Evolutionary conservation across 805 yeast genomes (phyloP).

Genomic region (Wickerhamiella kurtzmanii): DNA sequence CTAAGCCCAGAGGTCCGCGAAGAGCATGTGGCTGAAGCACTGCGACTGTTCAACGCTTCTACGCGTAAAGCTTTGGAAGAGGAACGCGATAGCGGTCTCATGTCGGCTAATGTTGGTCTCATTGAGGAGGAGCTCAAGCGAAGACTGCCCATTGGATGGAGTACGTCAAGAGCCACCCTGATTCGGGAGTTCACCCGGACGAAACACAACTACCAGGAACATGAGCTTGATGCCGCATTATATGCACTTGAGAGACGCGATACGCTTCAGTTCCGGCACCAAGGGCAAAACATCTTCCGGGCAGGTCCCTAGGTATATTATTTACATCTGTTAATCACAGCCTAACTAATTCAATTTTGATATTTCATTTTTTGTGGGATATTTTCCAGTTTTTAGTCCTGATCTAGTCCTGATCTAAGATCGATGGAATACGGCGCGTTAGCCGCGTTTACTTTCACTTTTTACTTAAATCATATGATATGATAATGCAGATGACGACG

Average conservation of each 20-base stretch:
- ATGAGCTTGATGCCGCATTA: conserved; percentile 54
- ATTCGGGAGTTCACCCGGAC: conserved; percentile 52
- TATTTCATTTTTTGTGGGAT: neutral
- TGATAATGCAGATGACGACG: too few relatives aligned
- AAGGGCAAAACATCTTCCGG: conserved; percentile 68
- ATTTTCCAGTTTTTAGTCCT: neutral
- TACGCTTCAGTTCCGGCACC: conserved; percentile 76
- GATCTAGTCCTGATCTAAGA: too few relatives aligned
- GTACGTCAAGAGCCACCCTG: conserved; percentile 74
- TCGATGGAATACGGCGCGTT: too few relatives aligned
- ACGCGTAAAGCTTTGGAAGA: conserved; percentile 90
- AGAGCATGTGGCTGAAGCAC: conserved; percentile 90
- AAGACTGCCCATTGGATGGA: conserved; percentile 92
- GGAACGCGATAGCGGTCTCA: conserved; percentile 30
- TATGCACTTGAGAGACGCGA: conserved; percentile 74
- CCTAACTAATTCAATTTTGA: neutral
- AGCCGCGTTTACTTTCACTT: too few relatives aligned
- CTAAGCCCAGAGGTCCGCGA: conserved; percentile 73
- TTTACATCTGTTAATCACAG: neutral
- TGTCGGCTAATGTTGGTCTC: conserved; percentile 52
- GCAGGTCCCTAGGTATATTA: conserved; percentile 40
- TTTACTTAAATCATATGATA: too few relatives aligned
- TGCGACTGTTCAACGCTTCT: conserved; percentile 86
- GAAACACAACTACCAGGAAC: conserved; percentile 37
- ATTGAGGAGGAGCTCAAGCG: conserved; percentile 79